These are phyloP conservation scores for Xylaria intraflava DNA, from an alignment of 495 filamentous ascomycete species.

Conservation along the genomic window DNA sequence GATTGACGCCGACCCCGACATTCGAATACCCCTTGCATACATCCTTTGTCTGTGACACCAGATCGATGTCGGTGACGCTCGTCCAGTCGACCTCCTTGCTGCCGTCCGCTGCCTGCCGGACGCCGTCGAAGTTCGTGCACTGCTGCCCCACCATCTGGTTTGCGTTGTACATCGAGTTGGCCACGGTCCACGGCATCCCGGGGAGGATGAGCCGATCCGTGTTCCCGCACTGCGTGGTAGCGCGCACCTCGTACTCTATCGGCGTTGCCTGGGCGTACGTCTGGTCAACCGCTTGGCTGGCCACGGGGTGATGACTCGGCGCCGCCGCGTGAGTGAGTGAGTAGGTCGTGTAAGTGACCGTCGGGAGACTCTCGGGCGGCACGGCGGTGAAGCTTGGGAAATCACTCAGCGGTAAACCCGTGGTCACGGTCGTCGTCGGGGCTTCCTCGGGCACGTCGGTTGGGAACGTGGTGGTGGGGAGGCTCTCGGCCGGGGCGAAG, in stretches of 20 bases:
- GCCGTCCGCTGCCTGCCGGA: slow-evolving; percentile 16
- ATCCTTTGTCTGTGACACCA: slow-evolving; percentile 25
- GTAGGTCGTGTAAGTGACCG: neutral
- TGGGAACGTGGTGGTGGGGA: neutral
- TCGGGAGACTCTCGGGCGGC: neutral
- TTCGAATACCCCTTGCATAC: slow-evolving; percentile 36
- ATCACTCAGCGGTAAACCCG: neutral
- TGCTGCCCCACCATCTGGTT: slow-evolving; percentile 21
- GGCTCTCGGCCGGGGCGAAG: neutral
- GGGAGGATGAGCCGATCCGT: slow-evolving; percentile 25
- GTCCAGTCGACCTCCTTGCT: slow-evolving; percentile 21
- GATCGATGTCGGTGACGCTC: slow-evolving; percentile 16
- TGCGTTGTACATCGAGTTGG: slow-evolving; percentile 36
- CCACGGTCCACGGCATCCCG: slow-evolving; percentile 34
- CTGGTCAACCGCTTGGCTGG: neutral
- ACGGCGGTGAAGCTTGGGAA: neutral
- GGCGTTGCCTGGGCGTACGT: neutral
- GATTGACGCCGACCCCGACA: slow-evolving; percentile 32
- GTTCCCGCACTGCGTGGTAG: slow-evolving; percentile 23
- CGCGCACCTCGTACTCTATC: slow-evolving; percentile 1
- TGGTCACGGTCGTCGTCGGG: neutral
- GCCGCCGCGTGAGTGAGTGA: neutral
- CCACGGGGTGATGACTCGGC: neutral
- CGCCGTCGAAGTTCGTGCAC: slow-evolving; percentile 31
- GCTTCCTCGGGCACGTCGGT: neutral